Evolutionary conservation across 768 basidiomycete species (phyloP).

Genomic region (Termitomyces sp.): DNA sequence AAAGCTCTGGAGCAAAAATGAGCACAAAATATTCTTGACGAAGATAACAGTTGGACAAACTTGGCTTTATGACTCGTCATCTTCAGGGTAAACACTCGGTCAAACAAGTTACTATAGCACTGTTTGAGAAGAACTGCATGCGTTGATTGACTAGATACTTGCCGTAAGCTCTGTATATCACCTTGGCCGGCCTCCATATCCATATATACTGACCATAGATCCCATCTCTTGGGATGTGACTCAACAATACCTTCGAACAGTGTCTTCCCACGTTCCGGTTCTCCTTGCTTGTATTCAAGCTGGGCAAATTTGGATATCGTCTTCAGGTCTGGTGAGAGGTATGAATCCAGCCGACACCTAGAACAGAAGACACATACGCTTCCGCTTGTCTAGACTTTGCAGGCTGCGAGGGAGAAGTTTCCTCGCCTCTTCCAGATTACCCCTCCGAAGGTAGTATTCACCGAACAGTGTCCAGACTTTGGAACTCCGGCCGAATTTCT

Average conservation of each 20-base stretch:
- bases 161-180: slow-evolving; percentile 80
- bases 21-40: background rate
- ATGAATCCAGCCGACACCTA: background rate
- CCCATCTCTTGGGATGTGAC: slow-evolving; percentile 92
- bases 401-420: slow-evolving; percentile 83
- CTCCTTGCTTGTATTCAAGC: slow-evolving; percentile 91
- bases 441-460: slow-evolving; percentile 75
- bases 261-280: slow-evolving; percentile 92
- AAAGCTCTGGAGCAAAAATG: slow-evolving; percentile 54
- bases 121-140: background rate
- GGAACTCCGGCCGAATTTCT: slow-evolving; percentile 92
- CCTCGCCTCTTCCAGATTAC: slow-evolving; percentile 75
- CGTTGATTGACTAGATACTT: slow-evolving; percentile 14
- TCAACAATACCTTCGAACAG: slow-evolving; percentile 96
- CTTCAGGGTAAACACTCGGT: slow-evolving; percentile 77
- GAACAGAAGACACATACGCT: slow-evolving; percentile 59
- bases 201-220: slow-evolving; percentile 94
- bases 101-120: slow-evolving; percentile 70
- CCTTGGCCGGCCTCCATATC: slow-evolving; percentile 88
- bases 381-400: slow-evolving; percentile 89
- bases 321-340: slow-evolving; percentile 70
- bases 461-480: slow-evolving; percentile 92
- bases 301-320: slow-evolving; percentile 94
- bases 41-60: slow-evolving; percentile 42
- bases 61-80: slow-evolving; percentile 96